Conservation (phyloP, 2,329 filamentous ascomycete genomes). For the Tolypocladium inflatum region DNA sequence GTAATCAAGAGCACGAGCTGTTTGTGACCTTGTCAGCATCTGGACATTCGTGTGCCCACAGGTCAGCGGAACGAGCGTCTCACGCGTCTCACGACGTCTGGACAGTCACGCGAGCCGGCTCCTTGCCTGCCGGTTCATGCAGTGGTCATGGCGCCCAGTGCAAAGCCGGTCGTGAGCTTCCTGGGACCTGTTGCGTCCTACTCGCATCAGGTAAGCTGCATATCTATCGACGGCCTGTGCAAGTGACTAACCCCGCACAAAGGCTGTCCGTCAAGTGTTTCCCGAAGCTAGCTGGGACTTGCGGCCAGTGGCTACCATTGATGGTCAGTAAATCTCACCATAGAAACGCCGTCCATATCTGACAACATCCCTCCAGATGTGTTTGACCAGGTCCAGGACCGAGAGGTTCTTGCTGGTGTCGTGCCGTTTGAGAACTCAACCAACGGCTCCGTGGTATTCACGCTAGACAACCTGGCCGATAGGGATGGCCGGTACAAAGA, state of each 20-base stretch:
- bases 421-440: constrained; percentile 95
- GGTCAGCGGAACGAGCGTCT: background rate
- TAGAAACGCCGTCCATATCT: background rate
- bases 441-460: constrained; percentile 86
- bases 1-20: background rate
- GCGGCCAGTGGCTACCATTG: constrained; percentile 41
- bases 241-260: constrained; percentile 6
- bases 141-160: constrained; percentile 15
- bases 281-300: constrained; percentile 36
- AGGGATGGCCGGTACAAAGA: constrained; percentile 52
- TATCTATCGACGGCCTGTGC: background rate
- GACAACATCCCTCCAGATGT: constrained; percentile 46
- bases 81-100: background rate
- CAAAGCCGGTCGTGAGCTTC: constrained; percentile 36
- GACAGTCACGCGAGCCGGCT: background rate
- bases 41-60: background rate
- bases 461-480: constrained; percentile 81
- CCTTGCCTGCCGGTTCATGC: background rate
- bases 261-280: constrained; percentile 40
- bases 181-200: constrained; percentile 40
- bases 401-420: constrained; percentile 59
- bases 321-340: constrained; percentile 20
- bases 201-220: constrained; percentile 36
- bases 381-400: constrained; percentile 66
- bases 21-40: background rate